A percentile compares a stretch with the other conserved stretches of the same genome.
Evolutionary conservation across 768 basidiomycete species (phyloP).

Genomic region (Phlebiopsis flavidoalba): DNA sequence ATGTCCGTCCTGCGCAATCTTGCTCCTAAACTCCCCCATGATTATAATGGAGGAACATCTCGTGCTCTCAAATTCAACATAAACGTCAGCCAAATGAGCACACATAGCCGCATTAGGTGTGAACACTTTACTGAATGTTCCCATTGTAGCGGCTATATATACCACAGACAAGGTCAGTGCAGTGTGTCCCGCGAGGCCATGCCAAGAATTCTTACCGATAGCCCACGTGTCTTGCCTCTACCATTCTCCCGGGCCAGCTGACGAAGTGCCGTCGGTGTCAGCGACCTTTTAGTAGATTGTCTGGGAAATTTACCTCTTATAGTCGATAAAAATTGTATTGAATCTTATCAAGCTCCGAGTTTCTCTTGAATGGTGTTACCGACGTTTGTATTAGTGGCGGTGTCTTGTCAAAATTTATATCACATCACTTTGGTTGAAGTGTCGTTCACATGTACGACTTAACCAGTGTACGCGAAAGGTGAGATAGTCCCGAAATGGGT

Average conservation of each 20-base stretch:
- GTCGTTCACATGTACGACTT: background rate
- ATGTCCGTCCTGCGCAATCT: slow-evolving; percentile 32
- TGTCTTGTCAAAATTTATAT: background rate
- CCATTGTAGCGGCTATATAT: background rate
- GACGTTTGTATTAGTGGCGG: background rate
- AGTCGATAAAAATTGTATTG: background rate
- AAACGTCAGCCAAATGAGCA: too few relatives aligned
- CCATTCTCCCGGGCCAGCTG: background rate
- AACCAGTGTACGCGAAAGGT: background rate
- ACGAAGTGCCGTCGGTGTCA: background rate
- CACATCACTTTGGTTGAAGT: background rate
- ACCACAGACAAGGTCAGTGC: too few relatives aligned
- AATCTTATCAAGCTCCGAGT: background rate
- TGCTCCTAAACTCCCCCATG: slow-evolving; percentile 37
- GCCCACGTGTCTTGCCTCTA: background rate
- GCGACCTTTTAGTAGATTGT: background rate
- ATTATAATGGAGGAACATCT: slow-evolving; percentile 35
- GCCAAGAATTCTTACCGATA: background rate
- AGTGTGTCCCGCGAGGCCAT: too few relatives aligned
- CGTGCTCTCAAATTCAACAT: slow-evolving; percentile 19
- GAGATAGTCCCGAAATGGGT: background rate
- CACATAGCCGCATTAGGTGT: background rate
- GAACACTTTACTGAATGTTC: background rate
- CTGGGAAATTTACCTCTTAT: background rate
- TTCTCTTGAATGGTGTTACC: background rate